Conservation (phyloP, 257 asterid genomes). For the Striga asiatica region DNA sequence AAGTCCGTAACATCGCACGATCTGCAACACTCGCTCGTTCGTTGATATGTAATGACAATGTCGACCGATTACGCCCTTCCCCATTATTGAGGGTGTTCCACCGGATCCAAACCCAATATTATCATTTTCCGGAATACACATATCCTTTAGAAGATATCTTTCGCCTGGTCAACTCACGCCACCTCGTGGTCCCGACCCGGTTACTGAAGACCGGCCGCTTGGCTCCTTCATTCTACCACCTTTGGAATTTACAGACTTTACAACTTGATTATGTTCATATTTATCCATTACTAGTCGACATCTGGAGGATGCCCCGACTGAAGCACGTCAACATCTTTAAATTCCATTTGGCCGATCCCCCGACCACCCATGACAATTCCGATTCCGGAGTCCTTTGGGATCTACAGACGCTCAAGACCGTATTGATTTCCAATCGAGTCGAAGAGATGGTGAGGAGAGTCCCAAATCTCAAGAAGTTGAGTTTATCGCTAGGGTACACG, state of each 20-base stretch:
- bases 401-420: not conserved
- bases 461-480: constrained; percentile 9
- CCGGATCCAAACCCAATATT: no score
- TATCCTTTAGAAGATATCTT: not conserved
- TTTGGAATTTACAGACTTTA: constrained; percentile 13
- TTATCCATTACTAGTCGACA: not conserved
- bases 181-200: not conserved
- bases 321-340: not conserved
- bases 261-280: no score
- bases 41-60: not conserved
- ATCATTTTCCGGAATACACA: no score
- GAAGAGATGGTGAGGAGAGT: constrained; percentile 5
- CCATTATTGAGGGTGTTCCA: not conserved
- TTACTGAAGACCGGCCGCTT: not conserved
- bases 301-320: constrained; percentile 16
- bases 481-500: not conserved
- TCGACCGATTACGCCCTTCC: no score
- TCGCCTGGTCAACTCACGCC: not conserved
- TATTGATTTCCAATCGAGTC: not conserved
- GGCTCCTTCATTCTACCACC: not conserved
- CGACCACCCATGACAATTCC: not conserved
- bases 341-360: constrained; percentile 3
- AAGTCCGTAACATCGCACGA: not conserved
- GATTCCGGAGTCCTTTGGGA: not conserved
- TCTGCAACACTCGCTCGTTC: not conserved